These are phyloP conservation scores for Omphalea diandra DNA, from an alignment of 441 rosid species.

Conservation along the genomic window DNA sequence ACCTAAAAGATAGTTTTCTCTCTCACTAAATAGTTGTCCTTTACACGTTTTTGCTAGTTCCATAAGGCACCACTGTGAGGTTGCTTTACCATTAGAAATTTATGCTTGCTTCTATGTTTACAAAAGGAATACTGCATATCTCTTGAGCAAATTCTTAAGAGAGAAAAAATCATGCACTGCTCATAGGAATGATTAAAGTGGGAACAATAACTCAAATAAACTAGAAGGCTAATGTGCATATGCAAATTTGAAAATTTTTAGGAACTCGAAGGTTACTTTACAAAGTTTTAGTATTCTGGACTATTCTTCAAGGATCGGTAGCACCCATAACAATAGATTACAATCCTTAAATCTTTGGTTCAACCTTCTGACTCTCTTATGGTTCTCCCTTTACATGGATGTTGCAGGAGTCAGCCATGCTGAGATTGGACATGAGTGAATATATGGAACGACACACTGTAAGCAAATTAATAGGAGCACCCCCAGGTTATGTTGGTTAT, in stretches of 20 bases:
- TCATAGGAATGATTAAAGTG: not conserved
- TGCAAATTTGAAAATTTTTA: not conserved
- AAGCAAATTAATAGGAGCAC: constrained; percentile 51
- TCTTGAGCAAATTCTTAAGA: not conserved
- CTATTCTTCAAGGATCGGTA: not conserved
- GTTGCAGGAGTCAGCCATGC: constrained; percentile 71
- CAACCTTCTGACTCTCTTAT: constrained; percentile 8
- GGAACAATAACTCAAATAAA: not conserved
- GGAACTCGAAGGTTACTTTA: too few relatives aligned
- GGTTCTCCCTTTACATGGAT: constrained; percentile 17
- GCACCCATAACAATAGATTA: not conserved
- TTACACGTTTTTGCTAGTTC: not conserved
- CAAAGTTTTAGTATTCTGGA: not conserved
- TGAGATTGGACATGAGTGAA: constrained; percentile 64
- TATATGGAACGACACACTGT: constrained; percentile 60
- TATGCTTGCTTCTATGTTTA: not conserved
- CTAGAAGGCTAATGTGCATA: not conserved
- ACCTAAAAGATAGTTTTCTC: not conserved
- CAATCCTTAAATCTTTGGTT: not conserved
- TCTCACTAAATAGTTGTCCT: not conserved
- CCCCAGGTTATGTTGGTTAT: constrained; percentile 58
- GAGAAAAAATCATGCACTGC: not conserved
- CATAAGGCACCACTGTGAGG: not conserved
- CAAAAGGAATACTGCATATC: not conserved
- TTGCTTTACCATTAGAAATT: not conserved